A percentile compares a stretch with the other conserved stretches of the same genome.
Evolutionary conservation across 768 basidiomycete species (phyloP).

Genomic region (Rhodotorula taiwanensis): DNA sequence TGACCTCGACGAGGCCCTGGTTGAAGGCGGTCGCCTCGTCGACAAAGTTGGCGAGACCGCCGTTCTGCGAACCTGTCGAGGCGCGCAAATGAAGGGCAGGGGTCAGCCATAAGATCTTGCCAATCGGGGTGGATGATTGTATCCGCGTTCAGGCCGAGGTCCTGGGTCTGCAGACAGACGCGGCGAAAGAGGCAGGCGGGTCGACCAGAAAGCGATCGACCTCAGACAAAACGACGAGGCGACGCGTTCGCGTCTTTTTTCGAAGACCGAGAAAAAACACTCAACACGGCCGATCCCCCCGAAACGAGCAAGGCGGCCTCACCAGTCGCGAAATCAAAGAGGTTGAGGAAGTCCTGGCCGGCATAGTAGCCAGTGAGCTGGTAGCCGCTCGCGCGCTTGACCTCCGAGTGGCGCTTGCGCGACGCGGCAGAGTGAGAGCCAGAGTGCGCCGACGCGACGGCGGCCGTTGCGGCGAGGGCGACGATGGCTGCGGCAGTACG

Average conservation of each 20-base stretch:
- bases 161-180: too few relatives aligned
- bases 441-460: neutral
- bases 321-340: slow-evolving; percentile 8
- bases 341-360: slow-evolving; percentile 16
- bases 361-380: slow-evolving; percentile 4
- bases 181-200: neutral
- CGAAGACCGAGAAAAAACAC: too few relatives aligned
- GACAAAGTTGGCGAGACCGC: slow-evolving; percentile 25
- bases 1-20: slow-evolving; percentile 18
- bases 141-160: too few relatives aligned
- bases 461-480: slow-evolving; percentile 1
- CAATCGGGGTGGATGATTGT: too few relatives aligned
- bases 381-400: slow-evolving; percentile 10
- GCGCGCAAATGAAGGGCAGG: neutral
- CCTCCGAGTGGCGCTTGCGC: neutral
- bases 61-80: neutral
- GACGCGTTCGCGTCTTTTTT: too few relatives aligned
- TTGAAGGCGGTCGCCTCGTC: slow-evolving; percentile 3
- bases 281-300: too few relatives aligned
- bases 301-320: too few relatives aligned
- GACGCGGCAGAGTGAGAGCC: neutral
- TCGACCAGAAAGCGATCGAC: too few relatives aligned
- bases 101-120: too few relatives aligned
- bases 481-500: slow-evolving; percentile 2
- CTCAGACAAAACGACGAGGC: too few relatives aligned